Percentiles rank a stretch among this genome's conserved stretches.
Evolutionary conservation across 352 stramenopile species (phyloP).

Genomic region (Pythium pyrilobum): DNA sequence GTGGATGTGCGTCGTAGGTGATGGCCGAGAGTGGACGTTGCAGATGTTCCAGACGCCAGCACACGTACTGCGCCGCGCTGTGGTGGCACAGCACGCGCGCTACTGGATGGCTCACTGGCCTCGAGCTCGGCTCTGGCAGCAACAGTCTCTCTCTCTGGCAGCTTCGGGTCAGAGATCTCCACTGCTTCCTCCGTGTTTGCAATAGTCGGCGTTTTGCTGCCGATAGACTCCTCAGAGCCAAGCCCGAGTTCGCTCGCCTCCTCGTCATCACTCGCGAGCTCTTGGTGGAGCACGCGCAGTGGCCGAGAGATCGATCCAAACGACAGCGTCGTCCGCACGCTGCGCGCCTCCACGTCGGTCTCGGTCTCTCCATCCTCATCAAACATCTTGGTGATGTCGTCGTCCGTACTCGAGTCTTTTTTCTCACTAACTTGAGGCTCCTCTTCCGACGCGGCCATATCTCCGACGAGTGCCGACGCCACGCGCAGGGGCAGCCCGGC

Average conservation of each 20-base stretch:
- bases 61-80: slow-evolving; percentile 36
- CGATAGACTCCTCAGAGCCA: background rate
- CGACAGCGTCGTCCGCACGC: slow-evolving; percentile 23
- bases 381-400: background rate
- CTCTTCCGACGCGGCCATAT: background rate
- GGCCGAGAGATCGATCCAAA: slow-evolving; percentile 25
- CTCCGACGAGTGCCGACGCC: background rate
- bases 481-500: background rate
- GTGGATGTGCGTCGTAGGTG: slow-evolving; percentile 18
- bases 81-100: slow-evolving; percentile 14
- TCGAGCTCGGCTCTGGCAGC: background rate
- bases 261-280: slow-evolving; percentile 20
- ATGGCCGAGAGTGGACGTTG: slow-evolving; percentile 7
- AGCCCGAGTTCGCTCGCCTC: background rate
- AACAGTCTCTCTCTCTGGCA: background rate
- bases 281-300: slow-evolving; percentile 21
- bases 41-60: background rate
- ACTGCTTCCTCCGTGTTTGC: background rate
- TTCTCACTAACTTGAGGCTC: background rate
- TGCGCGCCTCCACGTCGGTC: slow-evolving; percentile 9
- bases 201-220: background rate
- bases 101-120: background rate
- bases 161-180: background rate
- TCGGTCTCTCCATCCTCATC: slow-evolving; percentile 13
- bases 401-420: background rate